phyloP scores from a whole-genome alignment of 2,329 filamentous ascomycete species.

The Nigrospora oryzae region DNA sequence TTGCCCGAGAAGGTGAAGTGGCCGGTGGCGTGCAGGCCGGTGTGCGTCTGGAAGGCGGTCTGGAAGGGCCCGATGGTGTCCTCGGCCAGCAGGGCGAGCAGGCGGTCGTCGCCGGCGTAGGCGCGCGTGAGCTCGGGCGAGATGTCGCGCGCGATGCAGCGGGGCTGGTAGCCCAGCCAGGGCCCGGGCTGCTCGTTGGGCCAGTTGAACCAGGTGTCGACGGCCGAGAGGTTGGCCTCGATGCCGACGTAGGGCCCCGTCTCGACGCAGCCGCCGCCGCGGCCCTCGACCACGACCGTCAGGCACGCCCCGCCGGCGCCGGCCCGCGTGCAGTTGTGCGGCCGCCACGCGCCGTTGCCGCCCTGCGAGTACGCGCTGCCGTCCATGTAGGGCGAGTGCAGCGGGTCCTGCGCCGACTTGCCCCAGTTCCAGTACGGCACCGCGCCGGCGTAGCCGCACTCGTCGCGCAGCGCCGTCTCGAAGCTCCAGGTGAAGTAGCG shows the following conservation, averaged over 20 bases:
- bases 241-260: slow-evolving; percentile 20
- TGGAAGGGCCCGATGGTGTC: slow-evolving; percentile 6
- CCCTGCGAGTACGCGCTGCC: slow-evolving; percentile 26
- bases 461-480: slow-evolving; percentile 11
- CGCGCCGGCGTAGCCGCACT: slow-evolving; percentile 29
- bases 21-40: slow-evolving; percentile 21
- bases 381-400: slow-evolving; percentile 22
- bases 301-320: slow-evolving; percentile 4
- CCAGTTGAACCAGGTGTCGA: slow-evolving; percentile 7
- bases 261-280: slow-evolving; percentile 21
- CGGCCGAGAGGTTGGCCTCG: slow-evolving; percentile 14
- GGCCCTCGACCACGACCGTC: slow-evolving; percentile 3
- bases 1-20: slow-evolving; percentile 27
- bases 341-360: slow-evolving; percentile 16
- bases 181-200: slow-evolving; percentile 1
- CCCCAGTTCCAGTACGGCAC: slow-evolving; percentile 31
- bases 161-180: slow-evolving; percentile 5
- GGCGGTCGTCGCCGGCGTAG: slow-evolving; percentile 14
- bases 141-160: slow-evolving; percentile 7
- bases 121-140: slow-evolving; percentile 3
- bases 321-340: slow-evolving; percentile 4
- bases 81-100: slow-evolving; percentile 13
- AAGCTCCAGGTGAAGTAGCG: slow-evolving; percentile 6
- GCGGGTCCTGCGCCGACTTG: slow-evolving; percentile 19
- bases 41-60: background rate